These are phyloP conservation scores for Claviceps sp. DNA, from an alignment of 2,329 filamentous ascomycete species.

Conservation along the genomic window DNA sequence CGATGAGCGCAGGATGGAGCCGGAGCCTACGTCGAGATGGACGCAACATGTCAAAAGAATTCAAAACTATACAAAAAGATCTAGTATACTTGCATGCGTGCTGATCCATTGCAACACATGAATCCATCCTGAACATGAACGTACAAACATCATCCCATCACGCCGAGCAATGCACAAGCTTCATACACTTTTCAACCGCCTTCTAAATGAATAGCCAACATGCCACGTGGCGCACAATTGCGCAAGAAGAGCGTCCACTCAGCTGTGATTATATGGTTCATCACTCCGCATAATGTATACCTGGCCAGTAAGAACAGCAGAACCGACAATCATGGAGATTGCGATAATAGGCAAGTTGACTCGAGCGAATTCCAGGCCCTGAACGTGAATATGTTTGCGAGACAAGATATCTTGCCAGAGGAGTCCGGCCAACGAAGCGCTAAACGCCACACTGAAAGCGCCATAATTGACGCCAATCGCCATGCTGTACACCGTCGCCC, in stretches of 20 bases:
- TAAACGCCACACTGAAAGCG: slow-evolving; percentile 60
- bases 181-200: no score
- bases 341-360: slow-evolving; percentile 60
- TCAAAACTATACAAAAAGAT: no score
- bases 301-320: slow-evolving; percentile 46
- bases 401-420: slow-evolving; percentile 59
- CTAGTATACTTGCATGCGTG: no score
- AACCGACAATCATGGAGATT: slow-evolving; percentile 52
- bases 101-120: no score
- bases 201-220: no score
- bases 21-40: no score
- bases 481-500: slow-evolving; percentile 64
- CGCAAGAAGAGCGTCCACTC: background rate
- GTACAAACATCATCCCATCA: no score
- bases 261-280: slow-evolving; percentile 3
- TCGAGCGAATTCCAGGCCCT: slow-evolving; percentile 49
- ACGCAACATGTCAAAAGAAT: no score
- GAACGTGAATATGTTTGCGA: slow-evolving; percentile 54
- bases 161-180: no score
- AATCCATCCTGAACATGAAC: no score
- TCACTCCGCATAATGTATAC: slow-evolving; percentile 38
- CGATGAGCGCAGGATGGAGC: no score
- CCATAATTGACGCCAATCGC: slow-evolving; percentile 63
- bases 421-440: slow-evolving; percentile 56
- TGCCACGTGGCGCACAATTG: no score